These are phyloP conservation scores for Penstemon newberryi DNA, from an alignment of 257 asterid genomes.

Conservation along the genomic window DNA sequence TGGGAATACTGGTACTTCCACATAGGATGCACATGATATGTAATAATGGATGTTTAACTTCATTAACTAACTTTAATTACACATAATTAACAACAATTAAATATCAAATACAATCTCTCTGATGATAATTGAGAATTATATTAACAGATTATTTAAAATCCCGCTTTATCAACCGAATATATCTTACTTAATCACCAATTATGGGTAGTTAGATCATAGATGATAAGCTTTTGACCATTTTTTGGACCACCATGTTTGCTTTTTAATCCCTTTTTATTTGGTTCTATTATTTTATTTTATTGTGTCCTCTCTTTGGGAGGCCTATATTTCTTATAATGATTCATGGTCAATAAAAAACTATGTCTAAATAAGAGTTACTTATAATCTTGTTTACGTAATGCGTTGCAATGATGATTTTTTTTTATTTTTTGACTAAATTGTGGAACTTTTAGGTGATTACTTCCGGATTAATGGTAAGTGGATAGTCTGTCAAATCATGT, in stretches of 20 bases:
- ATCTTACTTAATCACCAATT: too few relatives aligned
- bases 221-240: too few relatives aligned
- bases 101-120: neutral
- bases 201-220: too few relatives aligned
- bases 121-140: neutral
- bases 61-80: constrained; percentile 26
- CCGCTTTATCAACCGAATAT: neutral
- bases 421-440: constrained; percentile 24
- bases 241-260: neutral
- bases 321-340: constrained; percentile 41
- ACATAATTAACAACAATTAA: constrained; percentile 10
- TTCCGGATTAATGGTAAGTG: constrained; percentile 24
- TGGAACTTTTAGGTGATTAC: constrained; percentile 25
- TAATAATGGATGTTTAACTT: constrained; percentile 35
- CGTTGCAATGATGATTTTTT: constrained; percentile 38
- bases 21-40: constrained; percentile 55
- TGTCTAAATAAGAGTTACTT: constrained; percentile 29
- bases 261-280: neutral
- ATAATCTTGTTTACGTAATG: constrained; percentile 8
- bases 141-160: neutral
- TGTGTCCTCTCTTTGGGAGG: constrained; percentile 42
- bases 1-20: constrained; percentile 48
- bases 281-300: constrained; percentile 6
- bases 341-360: constrained; percentile 27
- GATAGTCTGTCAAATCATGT: constrained; percentile 22